Percentiles rank a stretch among this genome's conserved stretches.
Conservation (phyloP, 306 rosid species). For the Rosa rugosa region DNA sequence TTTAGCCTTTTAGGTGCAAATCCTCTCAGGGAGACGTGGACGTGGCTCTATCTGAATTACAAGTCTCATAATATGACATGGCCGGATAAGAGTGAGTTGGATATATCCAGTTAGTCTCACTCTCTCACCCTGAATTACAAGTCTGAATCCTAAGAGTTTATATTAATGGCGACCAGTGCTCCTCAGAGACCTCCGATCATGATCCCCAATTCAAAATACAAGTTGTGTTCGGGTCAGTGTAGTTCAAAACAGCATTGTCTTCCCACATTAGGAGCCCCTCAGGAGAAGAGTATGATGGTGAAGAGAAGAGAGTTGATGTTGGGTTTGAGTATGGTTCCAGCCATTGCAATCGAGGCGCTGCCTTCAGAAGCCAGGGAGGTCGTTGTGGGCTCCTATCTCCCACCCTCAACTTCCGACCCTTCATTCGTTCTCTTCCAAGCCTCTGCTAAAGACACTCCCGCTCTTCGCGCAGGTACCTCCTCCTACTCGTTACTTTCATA, state of each 20-base stretch:
- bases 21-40: background rate
- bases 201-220: background rate
- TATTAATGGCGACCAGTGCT: background rate
- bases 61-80: background rate
- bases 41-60: background rate
- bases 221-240: background rate
- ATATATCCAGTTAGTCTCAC: background rate
- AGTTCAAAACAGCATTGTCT: background rate
- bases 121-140: background rate
- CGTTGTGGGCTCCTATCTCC: slow-evolving; percentile 81
- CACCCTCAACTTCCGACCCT: slow-evolving; percentile 67
- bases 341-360: slow-evolving; percentile 24
- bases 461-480: slow-evolving; percentile 93
- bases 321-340: background rate
- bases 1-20: no score
- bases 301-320: slow-evolving; percentile 2
- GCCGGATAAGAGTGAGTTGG: background rate
- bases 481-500: background rate
- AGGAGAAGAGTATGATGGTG: background rate
- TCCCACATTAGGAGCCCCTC: background rate
- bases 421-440: slow-evolving; percentile 88
- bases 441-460: slow-evolving; percentile 84
- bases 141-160: background rate
- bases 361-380: slow-evolving; percentile 60
- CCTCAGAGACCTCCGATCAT: background rate